Percentiles rank a stretch among this genome's conserved stretches.
Conservation (phyloP, 2,329 filamentous ascomycete genomes). For the Exophiala xenobiotica region DNA sequence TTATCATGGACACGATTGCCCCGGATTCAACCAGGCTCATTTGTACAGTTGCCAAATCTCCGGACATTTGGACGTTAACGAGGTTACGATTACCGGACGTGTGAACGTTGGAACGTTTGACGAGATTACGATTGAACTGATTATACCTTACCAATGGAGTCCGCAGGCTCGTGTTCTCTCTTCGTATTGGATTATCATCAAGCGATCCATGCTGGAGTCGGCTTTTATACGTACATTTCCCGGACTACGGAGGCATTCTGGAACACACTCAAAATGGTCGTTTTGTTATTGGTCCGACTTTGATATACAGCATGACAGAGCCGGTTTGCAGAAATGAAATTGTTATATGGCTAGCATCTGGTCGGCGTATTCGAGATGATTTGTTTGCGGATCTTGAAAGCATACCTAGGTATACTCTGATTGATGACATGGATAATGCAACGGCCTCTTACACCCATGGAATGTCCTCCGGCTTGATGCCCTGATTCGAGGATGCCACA, state of each 20-base stretch:
- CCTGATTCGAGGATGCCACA: too few relatives aligned
- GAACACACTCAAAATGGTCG: slow-evolving; percentile 14
- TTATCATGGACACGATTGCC: not conserved
- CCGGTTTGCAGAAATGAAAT: slow-evolving; percentile 33
- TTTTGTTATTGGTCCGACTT: slow-evolving; percentile 10
- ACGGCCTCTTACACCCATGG: slow-evolving; percentile 15
- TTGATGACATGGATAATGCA: slow-evolving; percentile 20
- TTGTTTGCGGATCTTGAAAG: slow-evolving; percentile 1
- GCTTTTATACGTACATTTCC: slow-evolving; percentile 27
- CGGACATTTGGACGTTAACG: slow-evolving; percentile 19
- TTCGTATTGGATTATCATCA: slow-evolving; percentile 2
- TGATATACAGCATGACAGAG: slow-evolving; percentile 31
- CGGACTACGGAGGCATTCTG: slow-evolving; percentile 29
- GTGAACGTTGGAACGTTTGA: too few relatives aligned
- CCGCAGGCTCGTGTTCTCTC: slow-evolving; percentile 7
- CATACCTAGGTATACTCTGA: slow-evolving; percentile 16
- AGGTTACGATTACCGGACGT: slow-evolving; percentile 16
- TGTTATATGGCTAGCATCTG: slow-evolving; percentile 24
- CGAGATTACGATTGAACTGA: slow-evolving; percentile 15
- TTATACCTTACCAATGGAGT: too few relatives aligned
- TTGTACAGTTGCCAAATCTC: not conserved
- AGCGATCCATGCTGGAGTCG: slow-evolving; percentile 13
- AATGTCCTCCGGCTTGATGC: not conserved
- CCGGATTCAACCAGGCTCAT: too few relatives aligned
- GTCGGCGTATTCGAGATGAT: slow-evolving; percentile 13